These are phyloP conservation scores for Thraustotheca clavata DNA, from an alignment of 352 stramenopile species.

Conservation along the genomic window DNA sequence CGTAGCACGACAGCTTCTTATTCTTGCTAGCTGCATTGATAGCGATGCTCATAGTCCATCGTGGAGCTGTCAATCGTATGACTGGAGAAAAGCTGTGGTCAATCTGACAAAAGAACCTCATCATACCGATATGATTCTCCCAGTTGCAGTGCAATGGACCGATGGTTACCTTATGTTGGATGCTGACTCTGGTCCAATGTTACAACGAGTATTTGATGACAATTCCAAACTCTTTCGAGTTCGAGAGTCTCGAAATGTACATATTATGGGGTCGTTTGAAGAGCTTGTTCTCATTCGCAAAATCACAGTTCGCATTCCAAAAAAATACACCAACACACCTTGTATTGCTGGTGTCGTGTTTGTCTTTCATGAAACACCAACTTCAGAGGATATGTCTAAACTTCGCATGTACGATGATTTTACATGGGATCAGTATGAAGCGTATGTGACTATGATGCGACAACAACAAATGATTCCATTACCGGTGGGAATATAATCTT, in stretches of 20 bases:
- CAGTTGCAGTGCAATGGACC: neutral
- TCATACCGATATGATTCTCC: neutral
- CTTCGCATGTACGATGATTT: conserved; percentile 16
- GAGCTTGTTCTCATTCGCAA: conserved; percentile 14
- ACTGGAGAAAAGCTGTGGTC: conserved; percentile 18
- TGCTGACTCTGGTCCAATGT: neutral
- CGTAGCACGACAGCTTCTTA: conserved; percentile 13
- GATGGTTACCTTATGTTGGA: neutral
- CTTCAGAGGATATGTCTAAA: conserved; percentile 17
- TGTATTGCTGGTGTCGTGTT: conserved; percentile 10
- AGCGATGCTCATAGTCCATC: neutral
- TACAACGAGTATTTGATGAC: conserved; percentile 17
- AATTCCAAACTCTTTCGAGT: conserved; percentile 17
- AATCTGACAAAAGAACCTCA: conserved; percentile 4
- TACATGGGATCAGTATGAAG: conserved; percentile 21
- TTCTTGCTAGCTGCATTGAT: conserved; percentile 16
- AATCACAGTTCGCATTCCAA: neutral
- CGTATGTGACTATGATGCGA: conserved; percentile 8
- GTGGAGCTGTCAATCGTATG: conserved; percentile 14
- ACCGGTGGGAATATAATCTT: neutral
- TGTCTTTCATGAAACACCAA: conserved; percentile 11
- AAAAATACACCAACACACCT: conserved; percentile 19
- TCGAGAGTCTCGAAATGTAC: conserved; percentile 11
- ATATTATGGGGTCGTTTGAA: conserved; percentile 13
- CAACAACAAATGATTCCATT: conserved; percentile 5